These are phyloP conservation scores for Diaporthe destruens DNA, from an alignment of 2,329 filamentous ascomycete genomes.

Conservation along the genomic window DNA sequence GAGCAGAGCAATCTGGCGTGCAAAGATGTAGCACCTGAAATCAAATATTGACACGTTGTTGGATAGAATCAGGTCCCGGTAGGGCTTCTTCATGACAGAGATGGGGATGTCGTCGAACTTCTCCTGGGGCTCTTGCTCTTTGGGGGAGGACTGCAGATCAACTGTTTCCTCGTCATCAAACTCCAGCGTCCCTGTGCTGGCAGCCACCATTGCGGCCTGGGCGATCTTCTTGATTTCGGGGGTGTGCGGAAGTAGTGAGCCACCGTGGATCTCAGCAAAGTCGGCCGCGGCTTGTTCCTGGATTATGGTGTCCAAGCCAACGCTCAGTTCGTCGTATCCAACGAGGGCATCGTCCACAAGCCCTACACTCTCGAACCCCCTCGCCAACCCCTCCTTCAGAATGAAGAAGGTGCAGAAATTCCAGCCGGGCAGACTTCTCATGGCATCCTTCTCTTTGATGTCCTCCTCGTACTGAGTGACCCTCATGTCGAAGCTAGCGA, in stretches of 20 bases:
- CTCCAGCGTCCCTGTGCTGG: slow-evolving; percentile 44
- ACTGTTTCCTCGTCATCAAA: slow-evolving; percentile 52
- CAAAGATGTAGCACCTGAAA: slow-evolving; percentile 93
- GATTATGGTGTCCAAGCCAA: slow-evolving; percentile 86
- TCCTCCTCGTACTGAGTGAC: slow-evolving; percentile 97
- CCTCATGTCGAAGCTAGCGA: slow-evolving; percentile 89
- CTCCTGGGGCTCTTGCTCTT: slow-evolving; percentile 51
- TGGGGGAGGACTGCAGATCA: slow-evolving; percentile 51
- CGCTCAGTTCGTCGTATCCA: slow-evolving; percentile 92
- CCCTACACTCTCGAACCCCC: slow-evolving; percentile 95
- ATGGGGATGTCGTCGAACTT: slow-evolving; percentile 70
- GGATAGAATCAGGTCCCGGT: slow-evolving; percentile 90
- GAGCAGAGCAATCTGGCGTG: slow-evolving; percentile 85
- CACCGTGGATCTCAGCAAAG: slow-evolving; percentile 74
- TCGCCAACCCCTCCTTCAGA: slow-evolving; percentile 92
- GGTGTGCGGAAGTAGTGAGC: slow-evolving; percentile 78
- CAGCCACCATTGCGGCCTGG: slow-evolving; percentile 62
- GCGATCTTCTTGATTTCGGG: slow-evolving; percentile 76
- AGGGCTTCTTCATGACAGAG: slow-evolving; percentile 78
- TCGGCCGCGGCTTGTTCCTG: slow-evolving; percentile 76
- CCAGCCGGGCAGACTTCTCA: slow-evolving; percentile 91
- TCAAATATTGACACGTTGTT: slow-evolving; percentile 98
- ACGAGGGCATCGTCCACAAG: slow-evolving; percentile 95
- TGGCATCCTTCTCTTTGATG: slow-evolving; percentile 92
- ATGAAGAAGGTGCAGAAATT: slow-evolving; percentile 99